A percentile compares a stretch with the other conserved stretches of the same genome.
Evolutionary conservation across 2,329 filamentous ascomycete genomes (phyloP).

Genomic region (Colletotrichum lupini): DNA sequence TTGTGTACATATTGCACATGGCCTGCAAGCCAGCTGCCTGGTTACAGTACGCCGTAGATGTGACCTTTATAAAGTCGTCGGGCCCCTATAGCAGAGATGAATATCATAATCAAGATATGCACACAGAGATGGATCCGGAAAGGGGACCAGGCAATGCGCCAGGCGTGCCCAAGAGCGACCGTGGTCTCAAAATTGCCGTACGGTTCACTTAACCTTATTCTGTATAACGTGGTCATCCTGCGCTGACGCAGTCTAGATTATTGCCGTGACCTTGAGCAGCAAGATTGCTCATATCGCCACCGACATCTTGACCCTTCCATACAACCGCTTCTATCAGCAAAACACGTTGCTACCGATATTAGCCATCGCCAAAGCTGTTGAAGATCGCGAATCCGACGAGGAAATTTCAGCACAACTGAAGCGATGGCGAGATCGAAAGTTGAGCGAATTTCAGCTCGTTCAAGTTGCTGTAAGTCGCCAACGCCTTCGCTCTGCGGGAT

Average conservation of each 20-base stretch:
- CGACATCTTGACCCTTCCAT: conserved; percentile 40
- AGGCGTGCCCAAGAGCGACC: conserved; percentile 25
- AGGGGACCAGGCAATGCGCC: conserved; percentile 7
- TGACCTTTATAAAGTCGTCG: conserved; percentile 16
- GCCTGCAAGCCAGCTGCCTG: conserved; percentile 2
- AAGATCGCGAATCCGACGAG: conserved; percentile 22
- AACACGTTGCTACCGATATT: conserved; percentile 40
- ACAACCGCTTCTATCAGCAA: conserved; percentile 42
- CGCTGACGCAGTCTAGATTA: conserved; percentile 22
- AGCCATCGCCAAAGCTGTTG: conserved; percentile 35
- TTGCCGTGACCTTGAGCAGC: conserved; percentile 19
- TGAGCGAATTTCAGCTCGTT: conserved; percentile 40
- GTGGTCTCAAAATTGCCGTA: conserved; percentile 25
- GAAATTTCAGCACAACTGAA: conserved; percentile 36
- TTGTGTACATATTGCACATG: not conserved
- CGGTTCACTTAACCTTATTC: not conserved
- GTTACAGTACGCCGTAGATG: not conserved
- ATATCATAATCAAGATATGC: not conserved
- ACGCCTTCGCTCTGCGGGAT: not conserved
- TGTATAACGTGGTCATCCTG: not conserved
- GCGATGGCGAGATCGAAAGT: conserved; percentile 38
- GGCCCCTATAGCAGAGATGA: not conserved
- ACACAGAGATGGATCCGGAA: conserved; percentile 11
- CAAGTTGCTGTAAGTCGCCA: conserved; percentile 37
- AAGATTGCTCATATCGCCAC: conserved; percentile 28